Base-by-base conservation (phyloP, 2,329 filamentous ascomycete species). In the Hawksworthiomyces lignivorus region DNA sequence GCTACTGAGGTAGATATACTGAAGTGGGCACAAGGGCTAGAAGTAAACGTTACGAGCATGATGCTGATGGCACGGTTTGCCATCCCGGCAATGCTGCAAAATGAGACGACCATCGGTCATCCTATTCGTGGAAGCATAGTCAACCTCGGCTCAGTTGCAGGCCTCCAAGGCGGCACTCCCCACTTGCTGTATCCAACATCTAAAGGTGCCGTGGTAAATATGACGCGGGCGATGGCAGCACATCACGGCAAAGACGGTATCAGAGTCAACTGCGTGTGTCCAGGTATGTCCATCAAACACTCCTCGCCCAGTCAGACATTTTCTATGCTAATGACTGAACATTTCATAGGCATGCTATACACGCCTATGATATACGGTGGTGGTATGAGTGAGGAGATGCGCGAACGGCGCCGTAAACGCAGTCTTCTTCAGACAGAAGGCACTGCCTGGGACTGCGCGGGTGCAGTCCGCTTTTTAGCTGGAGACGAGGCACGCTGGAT, bases 21-120 rank as follows among this genome's bases (percentile, higher is more conserved):
- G 0, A 63, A 66, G 10, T 84, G 75, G 75, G 64, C 70, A 0
- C 66, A 64, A 39, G 68, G 70, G 0, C 64, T 84, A 43, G 67
- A 78, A 30, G 61, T 82, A 33, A 83, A 84, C 50, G 73, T 83
- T 4, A 69, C 68, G 4, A 78, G 72, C 50, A 82, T 83, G 77
- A 71, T 82, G 19, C 62, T 73, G 40, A 82, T 82, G 75, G 62
- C 64, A n/a, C 79, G 80, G 50, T 71, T 73, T 50, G 69, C 69
- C 0, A 70, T 84, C 24, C 78, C 78, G 0, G 70, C 62, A 5
- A 83, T 83, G 77, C 47, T 50, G 17, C 65, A 63, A 41, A 80
- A 80, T 41, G 60, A 67, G 7, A 64, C 80, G 48, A 82, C 82
- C 50, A 75, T 82, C 64, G 72, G 71, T 1, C 73, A 67, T 12